phyloP scores from a whole-genome alignment of 2,329 filamentous ascomycete genomes.

The Fusarium napiforme region DNA sequence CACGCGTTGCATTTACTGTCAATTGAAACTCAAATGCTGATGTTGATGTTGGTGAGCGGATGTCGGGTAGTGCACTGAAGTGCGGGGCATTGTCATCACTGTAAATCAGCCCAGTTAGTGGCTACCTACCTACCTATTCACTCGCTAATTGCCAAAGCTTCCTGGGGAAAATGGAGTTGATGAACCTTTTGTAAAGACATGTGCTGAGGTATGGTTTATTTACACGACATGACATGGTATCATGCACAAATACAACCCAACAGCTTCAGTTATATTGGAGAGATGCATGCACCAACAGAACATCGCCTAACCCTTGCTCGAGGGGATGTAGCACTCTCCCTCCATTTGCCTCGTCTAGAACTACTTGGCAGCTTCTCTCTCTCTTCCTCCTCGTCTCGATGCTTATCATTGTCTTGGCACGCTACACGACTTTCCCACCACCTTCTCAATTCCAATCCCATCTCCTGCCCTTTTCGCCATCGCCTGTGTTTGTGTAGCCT shows the following conservation, averaged over 20 bases:
- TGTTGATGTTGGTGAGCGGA: neutral
- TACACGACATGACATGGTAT: neutral
- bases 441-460: neutral
- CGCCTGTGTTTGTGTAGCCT: conserved; percentile 12
- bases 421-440: neutral
- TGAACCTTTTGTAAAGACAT: neutral
- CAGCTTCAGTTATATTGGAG: neutral
- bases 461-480: conserved; percentile 43
- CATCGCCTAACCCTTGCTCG: neutral
- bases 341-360: conserved; percentile 12
- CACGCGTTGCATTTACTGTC: conserved; percentile 20
- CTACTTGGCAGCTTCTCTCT: conserved; percentile 14
- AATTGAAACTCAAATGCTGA: neutral
- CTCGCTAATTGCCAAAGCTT: neutral
- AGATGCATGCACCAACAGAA: neutral
- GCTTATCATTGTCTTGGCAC: conserved; percentile 35
- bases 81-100: conserved; percentile 11
- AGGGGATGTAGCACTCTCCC: neutral
- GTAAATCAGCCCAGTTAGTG: neutral
- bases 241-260: neutral
- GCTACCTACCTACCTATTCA: too few species aligned
- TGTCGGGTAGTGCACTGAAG: conserved; percentile 30
- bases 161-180: conserved; percentile 3
- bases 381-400: conserved; percentile 2
- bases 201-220: neutral